Evolutionary conservation across 2,329 filamentous ascomycete species (phyloP).

Genomic region (Arthrobotrys musiformis): DNA sequence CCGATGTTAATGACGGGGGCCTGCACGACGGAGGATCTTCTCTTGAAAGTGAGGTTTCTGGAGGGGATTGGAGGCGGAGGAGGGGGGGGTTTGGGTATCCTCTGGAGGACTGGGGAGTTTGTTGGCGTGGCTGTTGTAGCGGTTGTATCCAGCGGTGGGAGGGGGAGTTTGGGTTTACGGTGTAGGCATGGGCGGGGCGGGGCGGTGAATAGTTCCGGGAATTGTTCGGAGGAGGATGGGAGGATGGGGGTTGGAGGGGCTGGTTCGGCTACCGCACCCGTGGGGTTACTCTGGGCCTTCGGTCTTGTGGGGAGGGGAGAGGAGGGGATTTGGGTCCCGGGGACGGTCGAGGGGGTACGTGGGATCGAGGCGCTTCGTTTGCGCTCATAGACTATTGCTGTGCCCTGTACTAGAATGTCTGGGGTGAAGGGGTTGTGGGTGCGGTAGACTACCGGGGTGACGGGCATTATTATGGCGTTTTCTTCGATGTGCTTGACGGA

Average conservation of each 20-base stretch:
- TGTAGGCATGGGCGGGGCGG: not conserved
- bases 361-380: not conserved
- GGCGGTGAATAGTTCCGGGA: not conserved
- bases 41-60: not conserved
- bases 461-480: slow-evolving; percentile 10
- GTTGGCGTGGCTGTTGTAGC: not conserved
- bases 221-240: not conserved
- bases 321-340: not conserved
- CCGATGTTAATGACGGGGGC: not conserved
- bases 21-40: too few relatives aligned
- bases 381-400: slow-evolving; percentile 10
- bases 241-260: not conserved
- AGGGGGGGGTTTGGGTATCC: not conserved
- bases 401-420: not conserved
- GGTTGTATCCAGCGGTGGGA: slow-evolving; percentile 1
- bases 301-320: too few relatives aligned
- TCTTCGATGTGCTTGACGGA: slow-evolving; percentile 20
- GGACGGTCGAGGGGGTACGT: not conserved
- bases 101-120: slow-evolving; percentile 7
- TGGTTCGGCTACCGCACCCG: too few relatives aligned
- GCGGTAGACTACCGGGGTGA: slow-evolving; percentile 5
- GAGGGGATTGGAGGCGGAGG: not conserved
- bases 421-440: not conserved
- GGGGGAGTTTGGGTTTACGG: slow-evolving; percentile 10
- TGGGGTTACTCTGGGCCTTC: not conserved